A percentile compares a stretch with the other conserved stretches of the same genome.
These are phyloP conservation scores for Umbelopsis sp. DNA, from an alignment of 371 early-diverging fungal species.

Conservation along the genomic window DNA sequence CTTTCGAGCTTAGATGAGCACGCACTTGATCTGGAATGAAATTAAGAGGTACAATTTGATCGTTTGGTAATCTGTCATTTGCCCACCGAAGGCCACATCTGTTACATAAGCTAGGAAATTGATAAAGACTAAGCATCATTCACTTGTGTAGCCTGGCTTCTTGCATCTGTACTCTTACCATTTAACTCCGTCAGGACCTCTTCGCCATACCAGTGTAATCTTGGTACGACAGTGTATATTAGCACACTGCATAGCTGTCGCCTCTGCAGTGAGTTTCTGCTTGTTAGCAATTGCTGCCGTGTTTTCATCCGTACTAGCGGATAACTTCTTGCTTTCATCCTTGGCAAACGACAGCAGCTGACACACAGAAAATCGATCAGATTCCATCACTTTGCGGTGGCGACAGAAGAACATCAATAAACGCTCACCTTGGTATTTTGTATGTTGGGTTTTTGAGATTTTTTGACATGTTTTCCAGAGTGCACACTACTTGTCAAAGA, in stretches of 20 bases:
- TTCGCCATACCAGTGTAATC: conserved; percentile 38
- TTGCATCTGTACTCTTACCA: conserved; percentile 29
- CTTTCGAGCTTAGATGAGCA: not conserved
- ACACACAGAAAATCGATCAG: no score
- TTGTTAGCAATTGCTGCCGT: not conserved
- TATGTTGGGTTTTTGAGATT: no score
- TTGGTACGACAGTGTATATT: conserved; percentile 22
- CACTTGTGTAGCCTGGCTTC: not conserved
- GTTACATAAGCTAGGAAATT: conserved; percentile 40
- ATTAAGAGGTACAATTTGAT: no score
- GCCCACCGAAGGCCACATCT: conserved; percentile 46
- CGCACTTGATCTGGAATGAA: not conserved
- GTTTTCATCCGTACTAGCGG: not conserved
- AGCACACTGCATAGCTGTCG: not conserved
- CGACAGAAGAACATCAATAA: no score
- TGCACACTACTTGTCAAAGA: not conserved
- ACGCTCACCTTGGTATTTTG: no score
- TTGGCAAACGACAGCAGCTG: no score
- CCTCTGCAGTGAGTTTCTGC: conserved; percentile 21
- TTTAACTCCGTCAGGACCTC: conserved; percentile 37
- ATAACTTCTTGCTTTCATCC: no score
- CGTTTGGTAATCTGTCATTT: conserved; percentile 14
- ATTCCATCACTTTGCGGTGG: no score
- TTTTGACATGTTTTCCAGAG: not conserved
- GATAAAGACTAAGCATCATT: not conserved